A percentile compares a stretch with the other conserved stretches of the same genome.
phyloP scores from a whole-genome alignment of 495 filamentous ascomycete species.

The Bacidia gigantensis region DNA sequence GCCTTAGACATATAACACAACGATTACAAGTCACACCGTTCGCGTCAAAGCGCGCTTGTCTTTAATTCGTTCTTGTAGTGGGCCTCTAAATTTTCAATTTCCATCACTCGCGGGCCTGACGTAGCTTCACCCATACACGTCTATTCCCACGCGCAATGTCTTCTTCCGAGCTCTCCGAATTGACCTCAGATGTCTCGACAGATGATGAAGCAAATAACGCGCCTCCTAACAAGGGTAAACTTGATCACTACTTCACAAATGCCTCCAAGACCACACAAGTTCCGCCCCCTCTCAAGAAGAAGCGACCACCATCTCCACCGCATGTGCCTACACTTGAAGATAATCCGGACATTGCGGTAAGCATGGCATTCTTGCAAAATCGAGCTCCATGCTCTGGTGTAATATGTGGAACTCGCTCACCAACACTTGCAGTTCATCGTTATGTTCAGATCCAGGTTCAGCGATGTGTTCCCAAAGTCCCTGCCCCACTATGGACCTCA shows the following conservation, averaged over 20 bases:
- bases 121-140: conserved; percentile 16
- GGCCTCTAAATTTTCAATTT: not conserved
- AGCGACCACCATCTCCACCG: conserved; percentile 67
- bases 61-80: not conserved
- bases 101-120: conserved; percentile 9
- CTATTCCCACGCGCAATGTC: conserved; percentile 28
- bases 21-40: not conserved
- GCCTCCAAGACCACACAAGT: conserved; percentile 33
- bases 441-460: conserved; percentile 91
- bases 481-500: conserved; percentile 82
- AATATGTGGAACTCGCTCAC: conserved; percentile 9
- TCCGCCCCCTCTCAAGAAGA: conserved; percentile 54
- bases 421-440: conserved; percentile 66
- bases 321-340: conserved; percentile 83
- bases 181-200: conserved; percentile 43
- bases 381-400: conserved; percentile 7
- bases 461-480: conserved; percentile 74
- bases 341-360: conserved; percentile 75
- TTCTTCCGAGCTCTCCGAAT: conserved; percentile 40
- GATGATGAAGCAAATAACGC: conserved; percentile 37
- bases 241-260: conserved; percentile 26
- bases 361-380: conserved; percentile 18
- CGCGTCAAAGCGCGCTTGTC: conserved; percentile 1
- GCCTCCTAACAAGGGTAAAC: conserved; percentile 22
- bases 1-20: not conserved